Percentiles rank a stretch among this genome's conserved stretches.
Evolutionary conservation across 176 grass and related monocot genomes (phyloP).

Genomic region (Tuctoria greenei): DNA sequence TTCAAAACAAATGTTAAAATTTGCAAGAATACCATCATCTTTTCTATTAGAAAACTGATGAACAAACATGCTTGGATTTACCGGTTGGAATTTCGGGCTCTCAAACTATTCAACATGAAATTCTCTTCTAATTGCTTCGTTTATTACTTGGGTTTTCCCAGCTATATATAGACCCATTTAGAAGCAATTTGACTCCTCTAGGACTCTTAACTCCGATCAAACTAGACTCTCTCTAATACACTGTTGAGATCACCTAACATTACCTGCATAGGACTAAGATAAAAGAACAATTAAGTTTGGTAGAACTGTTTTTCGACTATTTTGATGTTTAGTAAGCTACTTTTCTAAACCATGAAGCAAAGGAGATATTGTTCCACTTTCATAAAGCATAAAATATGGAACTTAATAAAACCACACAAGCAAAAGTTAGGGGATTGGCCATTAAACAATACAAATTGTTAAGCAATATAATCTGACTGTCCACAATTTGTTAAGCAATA

Average conservation of each 20-base stretch:
- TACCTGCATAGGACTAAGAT: background rate
- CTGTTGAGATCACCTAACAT: too few species aligned
- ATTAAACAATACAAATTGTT: background rate
- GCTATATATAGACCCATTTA: too few species aligned
- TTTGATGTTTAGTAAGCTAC: background rate
- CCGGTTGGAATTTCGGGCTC: too few species aligned
- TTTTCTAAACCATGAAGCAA: background rate
- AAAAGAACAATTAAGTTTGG: background rate
- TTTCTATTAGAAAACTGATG: conserved; percentile 5
- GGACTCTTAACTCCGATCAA: too few species aligned
- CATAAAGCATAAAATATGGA: background rate
- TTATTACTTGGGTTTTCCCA: too few species aligned
- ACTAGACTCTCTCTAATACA: too few species aligned
- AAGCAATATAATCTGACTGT: background rate
- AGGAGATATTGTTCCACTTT: background rate
- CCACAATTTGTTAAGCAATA: background rate
- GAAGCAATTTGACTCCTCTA: too few species aligned
- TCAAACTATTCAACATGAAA: too few species aligned
- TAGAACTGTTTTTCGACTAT: background rate
- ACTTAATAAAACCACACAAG: background rate
- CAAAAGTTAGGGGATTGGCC: background rate
- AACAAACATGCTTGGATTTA: background rate
- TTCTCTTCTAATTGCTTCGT: too few species aligned
- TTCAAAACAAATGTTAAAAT: background rate
- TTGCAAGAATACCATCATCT: background rate